A percentile compares a stretch with the other conserved stretches of the same genome.
These are phyloP conservation scores for Malus hybrid DNA, from an alignment of 331 rosid genomes.

Conservation along the genomic window DNA sequence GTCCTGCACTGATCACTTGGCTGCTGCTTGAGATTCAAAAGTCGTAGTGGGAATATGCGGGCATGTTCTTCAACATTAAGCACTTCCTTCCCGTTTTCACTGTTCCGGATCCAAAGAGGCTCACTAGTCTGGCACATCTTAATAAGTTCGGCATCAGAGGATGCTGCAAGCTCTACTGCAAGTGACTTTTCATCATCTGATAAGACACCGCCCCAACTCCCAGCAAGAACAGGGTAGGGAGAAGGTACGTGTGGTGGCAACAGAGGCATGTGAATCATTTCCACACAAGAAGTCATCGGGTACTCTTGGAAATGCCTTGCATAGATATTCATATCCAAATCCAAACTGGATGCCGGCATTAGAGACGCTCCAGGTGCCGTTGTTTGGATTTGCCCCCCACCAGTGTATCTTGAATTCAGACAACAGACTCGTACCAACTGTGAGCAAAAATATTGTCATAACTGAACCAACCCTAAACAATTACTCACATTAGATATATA, in stretches of 20 bases:
- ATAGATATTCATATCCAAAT: conserved; percentile 83
- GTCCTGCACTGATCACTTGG: conserved; percentile 39
- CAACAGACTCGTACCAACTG: conserved; percentile 78
- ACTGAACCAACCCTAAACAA: neutral
- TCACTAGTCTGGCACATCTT: conserved; percentile 57
- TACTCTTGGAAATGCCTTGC: conserved; percentile 55
- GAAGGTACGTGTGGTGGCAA: conserved; percentile 38
- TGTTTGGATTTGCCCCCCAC: conserved; percentile 48
- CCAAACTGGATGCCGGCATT: conserved; percentile 49
- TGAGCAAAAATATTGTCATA: neutral
- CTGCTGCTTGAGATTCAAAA: conserved; percentile 44
- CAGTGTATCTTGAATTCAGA: conserved; percentile 51
- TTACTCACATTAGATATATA: neutral
- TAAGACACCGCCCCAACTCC: conserved; percentile 36
- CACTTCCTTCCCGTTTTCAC: conserved; percentile 46
- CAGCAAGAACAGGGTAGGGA: conserved; percentile 11
- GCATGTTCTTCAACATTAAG: conserved; percentile 72
- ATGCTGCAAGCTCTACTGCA: conserved; percentile 60
- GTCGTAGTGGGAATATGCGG: conserved; percentile 45
- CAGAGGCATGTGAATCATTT: conserved; percentile 62
- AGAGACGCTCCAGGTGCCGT: conserved; percentile 30
- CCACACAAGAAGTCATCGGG: conserved; percentile 21
- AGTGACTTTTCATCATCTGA: conserved; percentile 69
- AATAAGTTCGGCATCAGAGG: conserved; percentile 56
- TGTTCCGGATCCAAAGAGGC: conserved; percentile 65